phyloP scores from a whole-genome alignment of 805 yeast species.

The Pichia phayaonensis region DNA sequence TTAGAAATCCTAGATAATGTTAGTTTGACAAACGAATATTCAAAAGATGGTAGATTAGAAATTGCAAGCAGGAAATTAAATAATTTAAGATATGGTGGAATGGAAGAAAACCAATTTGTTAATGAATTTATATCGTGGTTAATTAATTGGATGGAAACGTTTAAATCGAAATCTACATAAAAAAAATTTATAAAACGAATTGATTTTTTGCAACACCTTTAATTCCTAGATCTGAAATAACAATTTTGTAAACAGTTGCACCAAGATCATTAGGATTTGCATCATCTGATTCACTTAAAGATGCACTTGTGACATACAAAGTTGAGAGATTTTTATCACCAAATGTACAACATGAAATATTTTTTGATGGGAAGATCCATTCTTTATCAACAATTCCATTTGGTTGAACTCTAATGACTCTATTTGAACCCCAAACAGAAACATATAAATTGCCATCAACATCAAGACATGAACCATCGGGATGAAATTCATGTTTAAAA shows the following conservation, averaged over 20 bases:
- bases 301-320: slow-evolving; percentile 63
- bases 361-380: slow-evolving; percentile 48
- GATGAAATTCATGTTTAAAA: slow-evolving; percentile 33
- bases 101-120: slow-evolving; percentile 56
- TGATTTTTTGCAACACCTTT: slow-evolving; percentile 28
- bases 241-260: slow-evolving; percentile 48
- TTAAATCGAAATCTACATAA: background rate
- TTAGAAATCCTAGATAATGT: slow-evolving; percentile 42
- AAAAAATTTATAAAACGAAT: slow-evolving; percentile 5
- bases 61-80: slow-evolving; percentile 56
- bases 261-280: slow-evolving; percentile 41
- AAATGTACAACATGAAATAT: slow-evolving; percentile 60
- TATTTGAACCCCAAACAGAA: slow-evolving; percentile 57
- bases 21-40: slow-evolving; percentile 39
- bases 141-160: slow-evolving; percentile 8
- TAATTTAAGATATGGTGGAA: slow-evolving; percentile 55
- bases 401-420: slow-evolving; percentile 46
- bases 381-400: slow-evolving; percentile 45
- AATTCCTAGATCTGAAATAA: slow-evolving; percentile 25
- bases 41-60: slow-evolving; percentile 46
- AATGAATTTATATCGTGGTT: slow-evolving; percentile 47
- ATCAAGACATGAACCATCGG: slow-evolving; percentile 73
- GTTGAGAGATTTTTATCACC: slow-evolving; percentile 55
- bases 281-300: slow-evolving; percentile 27
- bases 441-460: slow-evolving; percentile 47